These are phyloP conservation scores for Neurospora crassa DNA, from an alignment of 2,329 filamentous ascomycete genomes.

Conservation along the genomic window DNA sequence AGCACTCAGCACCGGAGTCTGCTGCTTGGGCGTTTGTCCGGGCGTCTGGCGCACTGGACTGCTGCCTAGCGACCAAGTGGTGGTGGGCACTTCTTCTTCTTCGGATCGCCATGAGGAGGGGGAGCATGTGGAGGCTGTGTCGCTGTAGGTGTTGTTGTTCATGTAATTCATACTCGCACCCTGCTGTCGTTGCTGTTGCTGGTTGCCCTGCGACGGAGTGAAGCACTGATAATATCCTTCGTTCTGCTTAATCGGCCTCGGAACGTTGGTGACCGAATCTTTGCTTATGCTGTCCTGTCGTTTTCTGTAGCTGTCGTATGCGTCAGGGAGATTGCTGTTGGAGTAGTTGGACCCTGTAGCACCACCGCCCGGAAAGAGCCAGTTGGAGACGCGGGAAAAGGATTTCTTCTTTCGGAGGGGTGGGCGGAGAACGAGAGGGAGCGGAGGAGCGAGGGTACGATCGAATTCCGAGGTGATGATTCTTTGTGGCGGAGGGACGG, in stretches of 20 bases:
- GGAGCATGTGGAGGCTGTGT: background rate
- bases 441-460: constrained; percentile 40
- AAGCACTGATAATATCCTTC: constrained; percentile 53
- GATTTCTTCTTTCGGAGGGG: constrained; percentile 58
- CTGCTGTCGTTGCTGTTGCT: constrained; percentile 7
- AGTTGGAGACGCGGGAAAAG: constrained; percentile 51
- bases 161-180: constrained; percentile 32
- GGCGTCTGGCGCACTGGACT: constrained; percentile 27
- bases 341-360: background rate
- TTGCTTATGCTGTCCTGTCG: constrained; percentile 28
- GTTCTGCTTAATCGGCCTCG: constrained; percentile 37
- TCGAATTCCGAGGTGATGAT: constrained; percentile 20
- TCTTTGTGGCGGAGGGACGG: background rate
- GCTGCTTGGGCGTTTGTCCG: constrained; percentile 26
- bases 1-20: constrained; percentile 20
- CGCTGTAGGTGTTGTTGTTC: constrained; percentile 15
- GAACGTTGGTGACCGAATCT: constrained; percentile 45
- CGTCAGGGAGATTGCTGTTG: constrained; percentile 18
- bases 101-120: constrained; percentile 4
- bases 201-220: constrained; percentile 21
- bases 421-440: constrained; percentile 49
- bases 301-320: constrained; percentile 8
- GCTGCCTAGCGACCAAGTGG: constrained; percentile 39
- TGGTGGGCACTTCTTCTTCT: constrained; percentile 31
- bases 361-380: constrained; percentile 39